Percentiles rank a stretch among this genome's conserved stretches.
These are phyloP conservation scores for Tricholoma bakamatsutake DNA, from an alignment of 768 basidiomycete species.

Conservation along the genomic window DNA sequence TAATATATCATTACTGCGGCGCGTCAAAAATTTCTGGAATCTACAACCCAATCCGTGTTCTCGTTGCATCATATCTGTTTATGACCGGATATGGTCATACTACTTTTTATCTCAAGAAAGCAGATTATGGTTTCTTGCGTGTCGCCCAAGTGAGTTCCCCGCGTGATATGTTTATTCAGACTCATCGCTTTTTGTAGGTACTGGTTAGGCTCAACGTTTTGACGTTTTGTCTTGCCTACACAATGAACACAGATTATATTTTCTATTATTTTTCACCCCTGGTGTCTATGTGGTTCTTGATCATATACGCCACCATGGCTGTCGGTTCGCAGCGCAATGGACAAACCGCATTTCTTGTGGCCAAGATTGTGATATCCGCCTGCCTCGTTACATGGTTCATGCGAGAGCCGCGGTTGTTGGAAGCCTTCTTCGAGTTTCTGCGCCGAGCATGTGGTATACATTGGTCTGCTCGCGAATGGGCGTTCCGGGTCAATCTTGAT, in stretches of 20 bases:
- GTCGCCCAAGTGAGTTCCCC: conserved; percentile 54
- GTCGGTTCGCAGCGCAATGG: conserved; percentile 72
- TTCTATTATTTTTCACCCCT: conserved; percentile 89
- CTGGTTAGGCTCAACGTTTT: conserved; percentile 80
- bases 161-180: conserved; percentile 1
- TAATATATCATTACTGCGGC: conserved; percentile 89
- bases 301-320: conserved; percentile 78
- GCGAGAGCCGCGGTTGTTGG: conserved; percentile 54
- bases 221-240: conserved; percentile 77
- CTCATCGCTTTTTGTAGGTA: conserved; percentile 35
- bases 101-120: conserved; percentile 84
- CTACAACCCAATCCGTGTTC: conserved; percentile 84
- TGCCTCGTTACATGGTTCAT: conserved; percentile 61
- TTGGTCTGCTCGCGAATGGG: conserved; percentile 87
- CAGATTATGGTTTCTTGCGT: conserved; percentile 76
- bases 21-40: conserved; percentile 91
- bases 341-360: conserved; percentile 55
- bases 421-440: conserved; percentile 57
- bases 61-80: conserved; percentile 87
- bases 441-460: conserved; percentile 62
- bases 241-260: conserved; percentile 89
- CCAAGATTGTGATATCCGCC: conserved; percentile 67
- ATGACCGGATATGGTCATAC: conserved; percentile 94
- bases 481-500: conserved; percentile 84
- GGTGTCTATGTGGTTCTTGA: conserved; percentile 85